phyloP scores from a whole-genome alignment of 1,284 basidiomycete genomes.

The Melanopsichium pennsylvanicum region DNA sequence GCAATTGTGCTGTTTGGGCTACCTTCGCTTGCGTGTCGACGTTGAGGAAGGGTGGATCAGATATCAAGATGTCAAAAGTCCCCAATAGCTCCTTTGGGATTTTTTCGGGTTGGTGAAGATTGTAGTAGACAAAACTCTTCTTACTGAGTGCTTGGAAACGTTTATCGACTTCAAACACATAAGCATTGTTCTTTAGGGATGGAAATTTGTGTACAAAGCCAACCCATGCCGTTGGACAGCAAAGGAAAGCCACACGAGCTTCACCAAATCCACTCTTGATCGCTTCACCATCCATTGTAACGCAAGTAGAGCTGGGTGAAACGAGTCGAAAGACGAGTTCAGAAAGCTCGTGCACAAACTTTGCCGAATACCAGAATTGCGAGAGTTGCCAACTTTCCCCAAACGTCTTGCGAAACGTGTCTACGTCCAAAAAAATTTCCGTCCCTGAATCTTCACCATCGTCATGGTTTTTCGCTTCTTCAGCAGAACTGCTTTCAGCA shows the following conservation, averaged over 20 bases:
- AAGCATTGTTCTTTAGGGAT: constrained; percentile 33
- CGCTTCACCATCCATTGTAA: not conserved
- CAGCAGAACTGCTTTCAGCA: not conserved
- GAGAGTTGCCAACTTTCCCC: constrained; percentile 55
- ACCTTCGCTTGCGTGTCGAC: constrained; percentile 42
- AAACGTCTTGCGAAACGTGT: constrained; percentile 54
- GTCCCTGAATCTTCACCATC: constrained; percentile 30
- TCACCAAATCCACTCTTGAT: constrained; percentile 7
- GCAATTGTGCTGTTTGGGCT: constrained; percentile 14
- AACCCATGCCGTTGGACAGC: constrained; percentile 65
- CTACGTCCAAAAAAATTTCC: constrained; percentile 17
- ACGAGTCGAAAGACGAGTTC: constrained; percentile 24
- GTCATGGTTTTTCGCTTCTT: too few relatives aligned
- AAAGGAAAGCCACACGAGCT: constrained; percentile 61
- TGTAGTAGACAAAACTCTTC: constrained; percentile 61
- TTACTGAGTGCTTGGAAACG: constrained; percentile 58
- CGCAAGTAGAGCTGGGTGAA: not conserved
- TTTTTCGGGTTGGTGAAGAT: constrained; percentile 58
- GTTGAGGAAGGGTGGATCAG: constrained; percentile 63
- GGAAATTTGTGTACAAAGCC: constrained; percentile 60
- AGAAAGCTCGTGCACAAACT: constrained; percentile 29
- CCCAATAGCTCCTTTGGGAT: constrained; percentile 45
- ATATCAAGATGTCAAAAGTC: constrained; percentile 58
- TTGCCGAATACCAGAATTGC: constrained; percentile 42
- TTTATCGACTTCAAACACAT: constrained; percentile 62